Conservation (phyloP, 2,329 filamentous ascomycete species). For the Knufia fluminis region DNA sequence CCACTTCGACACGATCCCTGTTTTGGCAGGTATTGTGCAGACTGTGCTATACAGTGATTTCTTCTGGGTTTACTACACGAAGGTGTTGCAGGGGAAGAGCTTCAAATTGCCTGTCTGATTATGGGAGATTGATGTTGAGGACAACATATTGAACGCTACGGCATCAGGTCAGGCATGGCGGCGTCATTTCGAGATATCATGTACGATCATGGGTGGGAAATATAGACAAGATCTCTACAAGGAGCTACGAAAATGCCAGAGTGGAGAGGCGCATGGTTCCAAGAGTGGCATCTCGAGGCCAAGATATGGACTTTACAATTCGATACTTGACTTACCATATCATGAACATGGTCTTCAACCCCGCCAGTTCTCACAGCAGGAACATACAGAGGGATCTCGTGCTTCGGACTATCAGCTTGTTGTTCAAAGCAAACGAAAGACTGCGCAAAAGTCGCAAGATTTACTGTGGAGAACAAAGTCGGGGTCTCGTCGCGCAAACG, state of each 20-base stretch:
- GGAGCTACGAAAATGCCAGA: not conserved
- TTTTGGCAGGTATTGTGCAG: constrained; percentile 82
- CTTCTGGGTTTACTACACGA: constrained; percentile 99
- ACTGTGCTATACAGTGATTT: constrained; percentile 97
- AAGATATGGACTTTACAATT: not conserved
- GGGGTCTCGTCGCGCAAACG: too few species aligned
- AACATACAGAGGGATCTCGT: too few species aligned
- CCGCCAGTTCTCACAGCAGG: too few species aligned
- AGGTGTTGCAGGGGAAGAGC: constrained; percentile 80
- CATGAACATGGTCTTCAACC: too few species aligned
- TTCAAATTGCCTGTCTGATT: constrained; percentile 74
- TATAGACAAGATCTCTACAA: not conserved
- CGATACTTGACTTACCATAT: not conserved
- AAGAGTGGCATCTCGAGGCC: not conserved
- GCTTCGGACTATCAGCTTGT: too few species aligned
- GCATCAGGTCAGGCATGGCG: too few species aligned
- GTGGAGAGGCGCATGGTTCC: not conserved
- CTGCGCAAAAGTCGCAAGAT: too few species aligned
- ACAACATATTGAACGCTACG: too few species aligned
- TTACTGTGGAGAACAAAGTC: too few species aligned
- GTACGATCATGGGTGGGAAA: not conserved
- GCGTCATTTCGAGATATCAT: not conserved
- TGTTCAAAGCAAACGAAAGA: too few species aligned
- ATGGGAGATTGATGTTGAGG: not conserved
- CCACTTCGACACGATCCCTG: constrained; percentile 77